Evolutionary conservation across 495 filamentous ascomycete species (phyloP), one percentile per base, ranked within the genome.

Genomic region (Copromyces sp.): DNA sequence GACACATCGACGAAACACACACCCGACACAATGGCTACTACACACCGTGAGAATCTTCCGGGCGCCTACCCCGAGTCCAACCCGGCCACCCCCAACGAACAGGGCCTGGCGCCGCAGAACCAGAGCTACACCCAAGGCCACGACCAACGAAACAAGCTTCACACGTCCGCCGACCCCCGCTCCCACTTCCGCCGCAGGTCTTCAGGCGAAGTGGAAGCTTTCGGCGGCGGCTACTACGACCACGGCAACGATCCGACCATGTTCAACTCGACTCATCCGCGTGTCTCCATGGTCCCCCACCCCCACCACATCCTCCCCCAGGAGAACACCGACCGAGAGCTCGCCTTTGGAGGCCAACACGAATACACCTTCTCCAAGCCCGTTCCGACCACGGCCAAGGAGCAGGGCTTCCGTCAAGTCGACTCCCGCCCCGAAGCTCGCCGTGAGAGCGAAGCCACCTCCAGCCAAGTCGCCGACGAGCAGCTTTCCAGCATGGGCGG

Each of bases 121-220:
- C 42, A 71, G 32, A 71, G 38, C 45, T 35, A 37, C 17, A 32
- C 68, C 29, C 70, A 71, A 29, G 38, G 35, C 35, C 73, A 61
- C 24, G 29, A 44, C 24, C 74, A 81, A 3, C 78, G 70, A 42
- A 79, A 79, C 53, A 81, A 79, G 70, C 73, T 82, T 53, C 81
- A 80, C 72, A 82, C 80, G 68, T 68, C 76, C 35, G 70, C 70
- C 29, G 77, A 82, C 24, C 77, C 77, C 8, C 75, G 80, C 61
- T 70, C 74, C 61, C 81, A 83, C 37, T 71, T 65, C 70, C 3
- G 39, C 38, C 24, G 59, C 11, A 41, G 40, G 29, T 71, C 42
- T 7, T 69, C 45, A 2, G 77, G 53, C 53, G 53, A 77, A 61
- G 74, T 70, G 14, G 59, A 24, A 24, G 24, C 24, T 24, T 24